phyloP scores from a whole-genome alignment of 2,329 filamentous ascomycete species.

The Hypoxylon sp. region DNA sequence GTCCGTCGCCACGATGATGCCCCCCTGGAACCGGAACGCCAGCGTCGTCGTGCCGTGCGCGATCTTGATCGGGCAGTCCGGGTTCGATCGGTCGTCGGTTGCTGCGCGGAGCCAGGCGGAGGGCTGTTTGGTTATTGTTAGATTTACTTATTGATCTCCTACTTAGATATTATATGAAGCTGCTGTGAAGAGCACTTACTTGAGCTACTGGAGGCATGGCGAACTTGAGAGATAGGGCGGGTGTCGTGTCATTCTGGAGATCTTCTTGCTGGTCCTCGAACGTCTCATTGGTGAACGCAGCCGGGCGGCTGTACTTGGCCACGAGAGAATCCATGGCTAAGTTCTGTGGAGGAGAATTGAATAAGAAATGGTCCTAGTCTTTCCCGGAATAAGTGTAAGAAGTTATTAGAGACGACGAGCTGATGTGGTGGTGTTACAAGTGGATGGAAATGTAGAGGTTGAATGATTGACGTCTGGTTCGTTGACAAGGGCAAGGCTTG shows the following conservation, averaged over 20 bases:
- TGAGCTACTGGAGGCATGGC: slow-evolving; percentile 93
- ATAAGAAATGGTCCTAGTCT: slow-evolving; percentile 2
- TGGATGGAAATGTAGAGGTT: slow-evolving; percentile 25
- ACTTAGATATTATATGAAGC: slow-evolving; percentile 7
- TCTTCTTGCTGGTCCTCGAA: slow-evolving; percentile 83
- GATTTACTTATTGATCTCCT: slow-evolving; percentile 7
- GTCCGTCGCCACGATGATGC: slow-evolving; percentile 98
- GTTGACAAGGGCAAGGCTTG: not conserved
- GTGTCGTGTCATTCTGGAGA: slow-evolving; percentile 76
- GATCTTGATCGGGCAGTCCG: slow-evolving; percentile 98
- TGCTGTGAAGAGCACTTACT: slow-evolving; percentile 66
- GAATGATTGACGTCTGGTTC: slow-evolving; percentile 39
- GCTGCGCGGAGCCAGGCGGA: slow-evolving; percentile 95
- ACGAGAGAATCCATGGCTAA: slow-evolving; percentile 89
- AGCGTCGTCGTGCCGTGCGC: slow-evolving; percentile 98
- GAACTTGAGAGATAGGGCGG: slow-evolving; percentile 91
- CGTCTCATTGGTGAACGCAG: slow-evolving; percentile 79
- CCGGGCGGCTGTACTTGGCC: slow-evolving; percentile 87
- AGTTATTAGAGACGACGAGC: slow-evolving; percentile 9
- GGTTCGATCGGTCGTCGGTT: slow-evolving; percentile 97
- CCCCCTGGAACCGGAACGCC: slow-evolving; percentile 97
- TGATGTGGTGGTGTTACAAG: slow-evolving; percentile 39
- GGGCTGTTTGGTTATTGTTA: slow-evolving; percentile 67
- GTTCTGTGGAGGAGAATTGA: slow-evolving; percentile 10
- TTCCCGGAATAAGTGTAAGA: slow-evolving; percentile 24